Evolutionary conservation across 495 filamentous ascomycete genomes (phyloP), one percentile per base, ranked within the genome.

Genomic region (Hapsidospora chrysogenum): DNA sequence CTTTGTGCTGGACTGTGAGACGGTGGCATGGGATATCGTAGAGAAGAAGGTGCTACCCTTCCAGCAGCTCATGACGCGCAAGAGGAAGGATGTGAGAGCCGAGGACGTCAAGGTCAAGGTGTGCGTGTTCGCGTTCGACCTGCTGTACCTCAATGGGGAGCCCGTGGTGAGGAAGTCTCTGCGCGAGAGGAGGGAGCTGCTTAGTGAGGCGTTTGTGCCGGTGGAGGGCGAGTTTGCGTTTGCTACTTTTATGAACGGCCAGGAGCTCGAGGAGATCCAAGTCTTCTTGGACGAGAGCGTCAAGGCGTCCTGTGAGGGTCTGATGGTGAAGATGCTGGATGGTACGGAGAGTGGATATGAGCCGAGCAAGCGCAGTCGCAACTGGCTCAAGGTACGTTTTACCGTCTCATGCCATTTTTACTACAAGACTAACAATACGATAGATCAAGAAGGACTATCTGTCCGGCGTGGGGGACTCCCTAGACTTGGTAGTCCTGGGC

Each of bases 291-390:
- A 97, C 39, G 86, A 95, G 15, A 80, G 74, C 44, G 80, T 96
- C 40, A 93, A 93, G 56, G 81, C 85, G 7, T 85, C 81, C 0
- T 97, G 89, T 46, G 89, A 97, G 60, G 89, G 89, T 4, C 59
- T 97, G 22, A 97, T 97, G 89, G 89, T 97, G 9, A 97, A 97
- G 59, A 97, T 96, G 87, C 59, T 97, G 35, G 85, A 95, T 47
- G 92, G 87, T 2, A 56, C 68, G 0, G 85, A 92, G 51, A 87
- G 80, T 48, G 79, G 80, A 40, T 97, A 97, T 45, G 85, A 96
- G 61, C 89, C 89, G 3, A 85, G 78, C 52, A 93, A 92, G 54
- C 76, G 89, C 31, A 86, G 79, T 64, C 80, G 85, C 17, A 97
- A 97, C 46, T 97, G 89, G 89, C 74, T 97, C 20, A 97, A 97